Evolutionary conservation across 2,329 filamentous ascomycete species (phyloP), one percentile per base, ranked within the genome.

Genomic region (Calonectria pteridis): DNA sequence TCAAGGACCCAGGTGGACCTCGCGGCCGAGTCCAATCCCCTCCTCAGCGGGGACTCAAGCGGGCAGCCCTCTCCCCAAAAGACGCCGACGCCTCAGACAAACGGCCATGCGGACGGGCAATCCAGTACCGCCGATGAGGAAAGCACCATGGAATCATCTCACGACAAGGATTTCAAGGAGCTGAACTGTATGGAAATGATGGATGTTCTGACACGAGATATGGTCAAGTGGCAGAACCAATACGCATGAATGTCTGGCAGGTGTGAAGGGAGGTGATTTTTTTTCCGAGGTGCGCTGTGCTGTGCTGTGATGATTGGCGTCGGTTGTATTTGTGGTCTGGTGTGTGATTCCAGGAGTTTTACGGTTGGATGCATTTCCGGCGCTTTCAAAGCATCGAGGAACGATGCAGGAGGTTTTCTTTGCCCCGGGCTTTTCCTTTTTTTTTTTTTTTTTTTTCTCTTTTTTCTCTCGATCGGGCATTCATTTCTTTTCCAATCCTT

Each of bases 121-220:
- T 73, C 78, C 58, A 70, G 77, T 63, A 66, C 77, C 50, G 67
- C 78, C 29, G 80, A 79, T 51, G 80, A 80, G 50, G 80, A 77
- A 35, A 75, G 75, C 53, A 74, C 74, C n/a, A 63, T 77, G 18
- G 80, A 80, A 26, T 64, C 78, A 23, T 73, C 78, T 11, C 76
- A 77, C 28, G 74, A 73, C 23, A 89, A 86, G 78, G 90, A 93
- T 1, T 98, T 98, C 83, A 94, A 93, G 78, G 90, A 93, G 11
- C 87, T 98, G 76, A 94, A 88, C 71, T 95, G 93, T 78, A 88
- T 94, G 76, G 94, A 97, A 84, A 97, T 98, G 94, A 97, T 97
- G 94, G 95, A 97, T 83, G 89, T 92, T 78, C 85, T 98, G 82
- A 96, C 94, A 74, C 90, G 94, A 75, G 92, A 95, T 82, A 89